Percentiles rank a stretch among this genome's conserved stretches.
Evolutionary conservation across 2,329 filamentous ascomycete species (phyloP).

Genomic region (Fusarium oxysporum): DNA sequence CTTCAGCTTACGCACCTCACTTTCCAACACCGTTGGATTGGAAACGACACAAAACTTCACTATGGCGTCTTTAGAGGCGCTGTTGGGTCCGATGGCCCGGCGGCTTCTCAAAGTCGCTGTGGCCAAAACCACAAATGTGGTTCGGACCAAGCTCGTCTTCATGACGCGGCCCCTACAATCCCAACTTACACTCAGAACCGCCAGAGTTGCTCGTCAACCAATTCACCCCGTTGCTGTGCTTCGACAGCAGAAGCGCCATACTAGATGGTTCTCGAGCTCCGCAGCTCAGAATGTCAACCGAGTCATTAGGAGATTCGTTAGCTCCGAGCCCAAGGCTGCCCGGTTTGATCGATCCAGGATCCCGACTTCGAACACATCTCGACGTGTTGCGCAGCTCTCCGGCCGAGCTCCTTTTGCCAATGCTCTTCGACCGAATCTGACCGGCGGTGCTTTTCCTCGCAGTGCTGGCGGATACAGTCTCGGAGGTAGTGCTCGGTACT

Average conservation of each 20-base stretch:
- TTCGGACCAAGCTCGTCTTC: constrained; percentile 62
- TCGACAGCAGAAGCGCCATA: constrained; percentile 59
- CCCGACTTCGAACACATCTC: constrained; percentile 61
- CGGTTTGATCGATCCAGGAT: constrained; percentile 62
- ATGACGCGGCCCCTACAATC: constrained; percentile 59
- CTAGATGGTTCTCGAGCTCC: constrained; percentile 62
- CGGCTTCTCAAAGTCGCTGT: constrained; percentile 65
- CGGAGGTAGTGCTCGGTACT: constrained; percentile 82
- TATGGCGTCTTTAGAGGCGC: constrained; percentile 68
- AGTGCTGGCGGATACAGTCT: constrained; percentile 90
- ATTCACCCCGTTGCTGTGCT: constrained; percentile 65
- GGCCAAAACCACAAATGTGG: constrained; percentile 61
- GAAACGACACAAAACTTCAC: constrained; percentile 47
- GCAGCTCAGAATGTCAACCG: constrained; percentile 57
- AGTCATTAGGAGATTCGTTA: constrained; percentile 64
- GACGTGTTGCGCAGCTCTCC: constrained; percentile 70
- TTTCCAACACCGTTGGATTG: constrained; percentile 35
- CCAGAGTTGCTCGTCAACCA: constrained; percentile 59
- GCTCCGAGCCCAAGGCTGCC: constrained; percentile 51
- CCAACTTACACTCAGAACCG: constrained; percentile 57
- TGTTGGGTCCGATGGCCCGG: constrained; percentile 68
- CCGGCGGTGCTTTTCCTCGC: constrained; percentile 84
- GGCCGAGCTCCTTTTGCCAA: constrained; percentile 87
- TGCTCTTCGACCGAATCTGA: constrained; percentile 90
- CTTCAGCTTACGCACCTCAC: constrained; percentile 36